phyloP scores from a whole-genome alignment of 192 early-diverging fungal species.

The Podila epigama region DNA sequence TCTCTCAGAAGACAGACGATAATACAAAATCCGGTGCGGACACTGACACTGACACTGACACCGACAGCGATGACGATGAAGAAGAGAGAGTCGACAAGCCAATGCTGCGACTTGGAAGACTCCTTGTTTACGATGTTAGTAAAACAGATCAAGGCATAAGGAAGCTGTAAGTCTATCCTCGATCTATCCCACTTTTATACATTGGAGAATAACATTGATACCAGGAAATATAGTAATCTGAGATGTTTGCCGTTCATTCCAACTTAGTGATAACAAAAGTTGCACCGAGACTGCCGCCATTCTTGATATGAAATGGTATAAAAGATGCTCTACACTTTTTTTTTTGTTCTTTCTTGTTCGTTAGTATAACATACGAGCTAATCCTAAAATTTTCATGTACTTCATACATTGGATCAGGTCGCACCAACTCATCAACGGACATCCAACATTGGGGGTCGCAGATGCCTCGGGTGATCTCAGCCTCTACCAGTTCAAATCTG shows the following conservation, averaged over 20 bases:
- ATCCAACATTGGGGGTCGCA: slow-evolving; percentile 65
- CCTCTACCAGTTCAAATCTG: slow-evolving; percentile 55
- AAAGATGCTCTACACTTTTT: background rate
- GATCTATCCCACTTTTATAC: no score
- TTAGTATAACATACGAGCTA: no score
- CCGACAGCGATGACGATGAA: slow-evolving; percentile 25
- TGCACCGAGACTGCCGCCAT: slow-evolving; percentile 68
- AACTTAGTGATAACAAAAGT: slow-evolving; percentile 52
- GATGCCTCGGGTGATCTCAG: slow-evolving; percentile 64
- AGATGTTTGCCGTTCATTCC: background rate
- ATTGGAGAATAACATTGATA: no score
- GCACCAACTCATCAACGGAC: slow-evolving; percentile 58
- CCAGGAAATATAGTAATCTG: no score
- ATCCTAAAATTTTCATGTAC: background rate
- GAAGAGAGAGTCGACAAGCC: slow-evolving; percentile 33
- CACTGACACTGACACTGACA: slow-evolving; percentile 26
- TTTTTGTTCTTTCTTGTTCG: no score
- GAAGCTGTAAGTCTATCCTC: slow-evolving; percentile 46
- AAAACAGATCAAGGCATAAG: slow-evolving; percentile 34
- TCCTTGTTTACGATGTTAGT: slow-evolving; percentile 66
- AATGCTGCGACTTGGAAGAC: slow-evolving; percentile 67
- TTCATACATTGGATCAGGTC: slow-evolving; percentile 49
- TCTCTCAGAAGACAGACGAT: slow-evolving; percentile 11
- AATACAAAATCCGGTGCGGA: slow-evolving; percentile 1
- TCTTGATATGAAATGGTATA: slow-evolving; percentile 78